Base-by-base conservation (phyloP, 768 basidiomycete species). In the Daedaleopsis nitida region DNA sequence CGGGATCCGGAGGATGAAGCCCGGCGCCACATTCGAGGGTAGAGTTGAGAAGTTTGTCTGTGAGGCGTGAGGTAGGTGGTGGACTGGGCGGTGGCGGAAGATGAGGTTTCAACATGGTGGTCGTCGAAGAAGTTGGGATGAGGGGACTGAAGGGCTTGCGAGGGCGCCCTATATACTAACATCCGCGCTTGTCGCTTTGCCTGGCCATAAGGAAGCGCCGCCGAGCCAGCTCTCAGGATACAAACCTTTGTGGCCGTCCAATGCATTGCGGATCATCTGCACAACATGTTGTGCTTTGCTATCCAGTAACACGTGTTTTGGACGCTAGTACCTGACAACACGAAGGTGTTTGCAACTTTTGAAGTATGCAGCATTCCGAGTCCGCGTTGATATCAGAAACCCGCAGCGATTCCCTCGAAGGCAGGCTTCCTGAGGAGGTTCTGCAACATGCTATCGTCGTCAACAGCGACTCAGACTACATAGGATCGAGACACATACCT, bases 401-500 rank as follows among this genome's bases (percentile, higher is more conserved):
- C 69, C 23, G 60, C 66, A 13, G 64, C 68, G 43, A 72, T 70
- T 23, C 71, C 71, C 34, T 67, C 65, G 62, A 66, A 70, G 2
- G 68, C 71, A 3, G 71, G 71, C 58, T 70, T 72, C 59, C 54
- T 57, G 24, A 56, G 44, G 34, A 69, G 57, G 66, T 70, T 70
- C 71, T 72, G 52, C 24, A 47, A 35, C 16, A 32, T 16, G 38
- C 19, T 19, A 38, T 38, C 16, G 47, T 5, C 12, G 34, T 47
- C 23, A 37, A 34, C 23, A 42, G 3, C 17, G 17, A 5, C 39
- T 3, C 24, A 7, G 12, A 6, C 7, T 11, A 19, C 2, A 0
- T 2, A 14, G 11, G 16, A 53, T 11, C 16, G n/a, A 24, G 39
- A 27, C 7, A 35, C 51, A n/a, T 60, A 72, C 71, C 65, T 59